A percentile compares a stretch with the other conserved stretches of the same genome.
phyloP scores from a whole-genome alignment of 2,329 filamentous ascomycete species.

The Fusarium anguioides region DNA sequence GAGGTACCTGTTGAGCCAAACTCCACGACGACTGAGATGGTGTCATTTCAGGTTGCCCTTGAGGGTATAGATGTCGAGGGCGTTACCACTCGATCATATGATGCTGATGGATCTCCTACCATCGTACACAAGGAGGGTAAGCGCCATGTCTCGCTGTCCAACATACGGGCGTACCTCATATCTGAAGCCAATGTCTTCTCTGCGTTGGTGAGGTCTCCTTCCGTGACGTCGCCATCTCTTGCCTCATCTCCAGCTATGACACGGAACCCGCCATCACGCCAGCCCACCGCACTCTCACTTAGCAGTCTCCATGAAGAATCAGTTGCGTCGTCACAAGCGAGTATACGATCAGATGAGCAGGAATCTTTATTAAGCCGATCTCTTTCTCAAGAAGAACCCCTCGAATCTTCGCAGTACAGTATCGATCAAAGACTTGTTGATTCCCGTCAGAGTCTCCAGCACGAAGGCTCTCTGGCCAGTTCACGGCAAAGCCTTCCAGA shows the following conservation, averaged over 20 bases:
- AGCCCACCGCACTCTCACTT: slow-evolving; percentile 46
- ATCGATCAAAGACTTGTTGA: slow-evolving; percentile 29
- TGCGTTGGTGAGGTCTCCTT: slow-evolving; percentile 66
- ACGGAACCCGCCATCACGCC: slow-evolving; percentile 50
- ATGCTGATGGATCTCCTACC: slow-evolving; percentile 48
- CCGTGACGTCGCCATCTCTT: slow-evolving; percentile 57
- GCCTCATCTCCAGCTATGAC: slow-evolving; percentile 64
- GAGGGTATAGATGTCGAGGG: slow-evolving; percentile 75
- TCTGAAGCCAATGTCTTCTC: slow-evolving; percentile 76
- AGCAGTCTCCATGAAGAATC: slow-evolving; percentile 44
- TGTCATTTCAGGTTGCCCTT: slow-evolving; percentile 74
- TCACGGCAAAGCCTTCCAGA: slow-evolving; percentile 44
- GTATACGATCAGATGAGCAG: slow-evolving; percentile 40
- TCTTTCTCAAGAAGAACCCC: slow-evolving; percentile 22
- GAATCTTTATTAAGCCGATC: slow-evolving; percentile 37
- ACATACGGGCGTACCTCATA: slow-evolving; percentile 72
- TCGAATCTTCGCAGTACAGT: slow-evolving; percentile 16
- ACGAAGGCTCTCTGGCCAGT: slow-evolving; percentile 36
- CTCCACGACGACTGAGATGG: slow-evolving; percentile 61
- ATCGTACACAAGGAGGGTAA: slow-evolving; percentile 70
- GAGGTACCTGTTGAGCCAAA: slow-evolving; percentile 63
- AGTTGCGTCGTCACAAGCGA: slow-evolving; percentile 41
- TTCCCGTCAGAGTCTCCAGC: slow-evolving; percentile 25
- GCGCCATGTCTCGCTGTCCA: slow-evolving; percentile 70
- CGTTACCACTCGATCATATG: slow-evolving; percentile 59